phyloP scores from a whole-genome alignment of 129 eudicot genomes.

The Artemisia argyi region DNA sequence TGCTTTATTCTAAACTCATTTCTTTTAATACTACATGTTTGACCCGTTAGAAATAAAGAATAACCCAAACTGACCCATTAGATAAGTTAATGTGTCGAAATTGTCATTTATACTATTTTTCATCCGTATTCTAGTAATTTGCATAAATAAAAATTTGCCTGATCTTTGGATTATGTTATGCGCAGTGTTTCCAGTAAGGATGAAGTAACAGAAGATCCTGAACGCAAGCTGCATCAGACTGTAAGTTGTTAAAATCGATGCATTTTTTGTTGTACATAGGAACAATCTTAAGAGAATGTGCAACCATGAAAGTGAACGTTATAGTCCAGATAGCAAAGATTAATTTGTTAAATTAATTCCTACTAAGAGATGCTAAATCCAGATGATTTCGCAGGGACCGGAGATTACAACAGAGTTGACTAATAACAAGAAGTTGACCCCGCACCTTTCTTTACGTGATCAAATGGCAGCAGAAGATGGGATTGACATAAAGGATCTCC shows the following conservation, averaged over 20 bases:
- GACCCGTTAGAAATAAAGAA: no score
- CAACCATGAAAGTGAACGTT: constrained; percentile 1
- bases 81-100: not conserved
- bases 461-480: constrained; percentile 61
- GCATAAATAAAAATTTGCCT: not conserved
- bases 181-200: constrained; percentile 45
- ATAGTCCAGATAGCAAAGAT: not conserved
- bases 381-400: constrained; percentile 19
- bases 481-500: constrained; percentile 10
- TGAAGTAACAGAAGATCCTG: constrained; percentile 28
- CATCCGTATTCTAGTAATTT: not conserved
- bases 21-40: no score
- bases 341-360: not conserved
- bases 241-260: constrained; percentile 39
- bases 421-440: constrained; percentile 28
- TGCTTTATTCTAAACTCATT: no score
- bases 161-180: constrained; percentile 22
- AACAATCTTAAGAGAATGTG: constrained; percentile 13
- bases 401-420: constrained; percentile 21
- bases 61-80: no score
- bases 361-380: not conserved
- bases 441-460: constrained; percentile 60
- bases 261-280: constrained; percentile 41
- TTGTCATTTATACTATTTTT: not conserved
- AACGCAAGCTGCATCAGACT: constrained; percentile 38